Evolutionary conservation across 2,329 filamentous ascomycete genomes (phyloP).

Genomic region (Fusarium multiceps): DNA sequence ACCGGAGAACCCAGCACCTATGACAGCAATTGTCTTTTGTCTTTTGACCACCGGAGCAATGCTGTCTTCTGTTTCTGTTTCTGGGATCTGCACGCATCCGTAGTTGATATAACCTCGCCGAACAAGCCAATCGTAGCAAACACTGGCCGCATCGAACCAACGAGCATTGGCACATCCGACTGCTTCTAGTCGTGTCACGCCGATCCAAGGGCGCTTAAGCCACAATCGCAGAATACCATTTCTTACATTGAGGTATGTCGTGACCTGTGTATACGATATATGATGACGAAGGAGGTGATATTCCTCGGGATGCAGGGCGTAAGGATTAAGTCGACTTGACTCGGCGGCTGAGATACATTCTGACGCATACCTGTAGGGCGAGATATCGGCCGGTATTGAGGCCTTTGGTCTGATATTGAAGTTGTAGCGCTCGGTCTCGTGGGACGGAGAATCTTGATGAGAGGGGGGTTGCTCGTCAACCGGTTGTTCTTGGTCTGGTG

Average conservation of each 20-base stretch:
- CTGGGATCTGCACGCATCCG: constrained; percentile 79
- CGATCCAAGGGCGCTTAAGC: constrained; percentile 85
- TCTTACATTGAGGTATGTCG: constrained; percentile 93
- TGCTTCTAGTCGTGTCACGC: constrained; percentile 85
- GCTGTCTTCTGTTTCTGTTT: constrained; percentile 57
- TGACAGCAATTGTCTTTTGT: constrained; percentile 81
- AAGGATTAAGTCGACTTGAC: constrained; percentile 88
- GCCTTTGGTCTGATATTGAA: constrained; percentile 78
- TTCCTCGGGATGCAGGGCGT: constrained; percentile 85
- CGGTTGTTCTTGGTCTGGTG: constrained; percentile 38
- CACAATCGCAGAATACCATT: constrained; percentile 94
- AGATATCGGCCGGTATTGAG: constrained; percentile 82
- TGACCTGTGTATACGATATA: constrained; percentile 89
- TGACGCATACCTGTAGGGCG: constrained; percentile 82
- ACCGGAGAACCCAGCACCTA: constrained; percentile 95
- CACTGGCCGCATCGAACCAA: constrained; percentile 88
- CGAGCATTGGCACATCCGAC: constrained; percentile 88
- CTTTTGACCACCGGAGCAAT: constrained; percentile 54
- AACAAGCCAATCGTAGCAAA: constrained; percentile 93
- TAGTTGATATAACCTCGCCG: constrained; percentile 96
- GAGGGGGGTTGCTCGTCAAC: constrained; percentile 30
- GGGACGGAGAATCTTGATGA: constrained; percentile 43
- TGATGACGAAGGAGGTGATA: constrained; percentile 83
- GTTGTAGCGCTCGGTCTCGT: constrained; percentile 51
- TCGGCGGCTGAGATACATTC: constrained; percentile 93